These are phyloP conservation scores for Novymonas esmeraldas DNA, from an alignment of 208 protist genomes.

Conservation along the genomic window DNA sequence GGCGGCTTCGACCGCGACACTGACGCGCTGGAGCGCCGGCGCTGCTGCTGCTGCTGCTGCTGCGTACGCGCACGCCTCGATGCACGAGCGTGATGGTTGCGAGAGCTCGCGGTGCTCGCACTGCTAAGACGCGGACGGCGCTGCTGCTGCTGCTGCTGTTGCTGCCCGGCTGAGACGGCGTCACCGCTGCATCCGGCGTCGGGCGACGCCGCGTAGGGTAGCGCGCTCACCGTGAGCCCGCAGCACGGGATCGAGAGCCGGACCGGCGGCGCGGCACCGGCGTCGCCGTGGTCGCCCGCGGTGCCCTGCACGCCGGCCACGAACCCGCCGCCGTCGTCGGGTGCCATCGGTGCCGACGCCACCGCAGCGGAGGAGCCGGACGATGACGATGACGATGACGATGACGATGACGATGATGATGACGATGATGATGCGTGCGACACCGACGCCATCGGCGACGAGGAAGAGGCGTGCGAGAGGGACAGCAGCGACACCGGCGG, in stretches of 20 bases:
- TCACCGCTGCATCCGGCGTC: too few species aligned
- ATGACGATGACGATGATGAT: not conserved
- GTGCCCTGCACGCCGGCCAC: not conserved
- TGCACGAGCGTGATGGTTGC: too few species aligned
- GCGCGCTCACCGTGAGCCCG: slow-evolving; percentile 27
- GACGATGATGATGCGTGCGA: not conserved
- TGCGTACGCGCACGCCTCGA: too few species aligned
- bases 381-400: not conserved
- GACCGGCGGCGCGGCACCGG: not conserved
- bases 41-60: not conserved
- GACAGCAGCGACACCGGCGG: not conserved
- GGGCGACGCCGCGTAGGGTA: slow-evolving; percentile 1
- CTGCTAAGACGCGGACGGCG: too few species aligned
- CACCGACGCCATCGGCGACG: too few species aligned
- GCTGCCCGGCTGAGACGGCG: too few species aligned
- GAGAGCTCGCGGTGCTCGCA: too few species aligned
- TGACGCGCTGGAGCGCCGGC: not conserved
- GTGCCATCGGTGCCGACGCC: not conserved
- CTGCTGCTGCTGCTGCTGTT: not conserved
- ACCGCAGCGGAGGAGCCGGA: not conserved
- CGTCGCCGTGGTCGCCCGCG: too few species aligned
- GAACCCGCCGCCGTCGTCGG: not conserved
- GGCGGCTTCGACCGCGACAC: slow-evolving; percentile 1
- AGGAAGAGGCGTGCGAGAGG: not conserved
- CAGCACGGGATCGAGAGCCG: slow-evolving; percentile 30